Percentiles rank a stretch among this genome's conserved stretches.
These are phyloP conservation scores for Cryphonectria parasitica DNA, from an alignment of 2,329 filamentous ascomycete genomes.

Conservation along the genomic window DNA sequence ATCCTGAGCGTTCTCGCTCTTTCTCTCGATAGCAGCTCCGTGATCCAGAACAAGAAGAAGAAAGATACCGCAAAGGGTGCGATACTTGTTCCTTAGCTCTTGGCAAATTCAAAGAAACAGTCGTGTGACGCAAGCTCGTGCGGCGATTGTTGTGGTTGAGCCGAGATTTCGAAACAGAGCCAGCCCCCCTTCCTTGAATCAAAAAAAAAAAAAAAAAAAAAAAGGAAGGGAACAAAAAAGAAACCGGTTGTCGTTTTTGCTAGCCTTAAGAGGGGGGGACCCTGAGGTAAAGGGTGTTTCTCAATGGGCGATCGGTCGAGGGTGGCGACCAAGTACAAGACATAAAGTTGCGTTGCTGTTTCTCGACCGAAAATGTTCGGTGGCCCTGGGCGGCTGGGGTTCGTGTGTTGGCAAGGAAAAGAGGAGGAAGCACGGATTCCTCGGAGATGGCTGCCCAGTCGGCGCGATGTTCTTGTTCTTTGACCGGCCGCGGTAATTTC, in stretches of 20 bases:
- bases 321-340: not conserved
- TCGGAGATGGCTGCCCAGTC: slow-evolving; percentile 19
- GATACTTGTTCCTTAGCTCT: too few relatives aligned
- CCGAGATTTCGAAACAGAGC: not conserved
- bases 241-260: not conserved
- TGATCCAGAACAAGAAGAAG: not conserved
- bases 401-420: slow-evolving; percentile 6
- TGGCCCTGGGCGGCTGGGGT: not conserved
- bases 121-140: not conserved
- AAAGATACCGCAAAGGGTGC: too few relatives aligned
- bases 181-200: not conserved
- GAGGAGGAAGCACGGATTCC: not conserved
- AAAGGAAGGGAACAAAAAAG: too few relatives aligned
- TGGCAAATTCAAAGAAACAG: not conserved
- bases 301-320: not conserved
- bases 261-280: not conserved
- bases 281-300: not conserved
- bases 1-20: not conserved
- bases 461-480: slow-evolving; percentile 6
- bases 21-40: not conserved
- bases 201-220: not conserved
- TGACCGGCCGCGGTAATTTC: slow-evolving; percentile 20
- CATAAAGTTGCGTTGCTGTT: not conserved
- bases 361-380: not conserved
- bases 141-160: not conserved